Evolutionary conservation across 2,329 filamentous ascomycete genomes (phyloP).

Genomic region (Arthrobotrys conoides): DNA sequence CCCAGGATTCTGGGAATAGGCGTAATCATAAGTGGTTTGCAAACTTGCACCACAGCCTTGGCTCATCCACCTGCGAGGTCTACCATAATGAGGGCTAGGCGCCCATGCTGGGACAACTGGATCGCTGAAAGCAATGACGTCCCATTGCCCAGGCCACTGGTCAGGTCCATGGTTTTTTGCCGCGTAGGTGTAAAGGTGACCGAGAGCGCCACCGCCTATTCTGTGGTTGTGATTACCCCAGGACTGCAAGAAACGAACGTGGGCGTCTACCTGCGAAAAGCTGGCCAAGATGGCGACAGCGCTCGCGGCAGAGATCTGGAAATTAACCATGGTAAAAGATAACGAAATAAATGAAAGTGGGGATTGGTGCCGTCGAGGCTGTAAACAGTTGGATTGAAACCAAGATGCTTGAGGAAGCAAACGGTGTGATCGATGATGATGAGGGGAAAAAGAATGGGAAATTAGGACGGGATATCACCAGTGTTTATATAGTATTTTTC

Average conservation of each 20-base stretch:
- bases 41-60: slow-evolving; percentile 25
- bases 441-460: no score
- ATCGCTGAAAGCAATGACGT: slow-evolving; percentile 4
- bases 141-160: slow-evolving; percentile 23
- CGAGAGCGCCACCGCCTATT: background rate
- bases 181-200: background rate
- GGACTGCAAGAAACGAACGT: background rate
- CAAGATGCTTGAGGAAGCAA: no score
- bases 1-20: no score
- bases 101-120: slow-evolving; percentile 18
- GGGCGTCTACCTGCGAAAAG: slow-evolving; percentile 21
- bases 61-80: background rate
- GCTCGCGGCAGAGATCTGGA: background rate
- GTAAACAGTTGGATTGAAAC: no score
- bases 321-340: background rate
- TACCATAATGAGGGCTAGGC: background rate
- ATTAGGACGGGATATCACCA: no score
- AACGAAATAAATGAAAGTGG: no score
- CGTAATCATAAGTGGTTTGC: background rate
- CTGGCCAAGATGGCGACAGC: slow-evolving; percentile 22
- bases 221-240: background rate
- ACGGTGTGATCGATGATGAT: no score
- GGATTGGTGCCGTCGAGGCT: no score
- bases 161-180: background rate
- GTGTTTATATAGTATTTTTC: no score